Base-by-base conservation (phyloP, 2,329 filamentous ascomycete genomes). In the Penicillium polonicum region DNA sequence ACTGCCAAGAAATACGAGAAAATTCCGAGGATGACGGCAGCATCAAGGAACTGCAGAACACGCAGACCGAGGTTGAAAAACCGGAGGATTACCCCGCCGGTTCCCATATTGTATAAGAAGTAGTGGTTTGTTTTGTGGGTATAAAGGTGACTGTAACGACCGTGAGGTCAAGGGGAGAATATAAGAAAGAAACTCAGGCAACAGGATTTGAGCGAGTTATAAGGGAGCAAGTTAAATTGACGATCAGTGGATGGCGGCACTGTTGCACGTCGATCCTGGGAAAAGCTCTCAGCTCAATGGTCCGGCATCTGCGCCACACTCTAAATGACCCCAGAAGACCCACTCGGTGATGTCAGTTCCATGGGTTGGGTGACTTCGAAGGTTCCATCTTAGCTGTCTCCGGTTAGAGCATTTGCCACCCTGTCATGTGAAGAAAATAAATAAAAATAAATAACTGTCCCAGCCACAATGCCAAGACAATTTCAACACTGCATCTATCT, bases 1-100 rank as follows among this genome's bases (percentile, higher is more conserved):
- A 88, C 83, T 9, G 88, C 85, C 49, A 97, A 85, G 81, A 92
- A 95, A 81, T 95, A 96, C 49, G 87, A 88, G 81, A 88, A 92
- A 69, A 94, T 84, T 65, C 84, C 88, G 60, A 97, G 83, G 60
- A 93, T 83, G 64, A 96, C 82, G 58, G 82, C 85, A 9, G 88
- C 82, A 73, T 86, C 90, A 71, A 84, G 81, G 74, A 96, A 88
- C 68, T 91, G 85, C 56, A 96, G 76, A 63, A 83, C 77, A 65
- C 93, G 90, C 68, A 95, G 79, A 72, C 88, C 81, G 72, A 88
- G 88, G 69, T 91, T 88, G 46, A 83, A 76, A 52, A 83, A 76
- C 68, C 90, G 91, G 67, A 96, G 84, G 66, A 85, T 80, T 60
- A 87, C 74, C 62, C 86, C 85, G 44, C 78, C 75, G 61, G 80